These are phyloP conservation scores for Albatrellus sp. DNA, from an alignment of 1,284 basidiomycete species.

Conservation along the genomic window DNA sequence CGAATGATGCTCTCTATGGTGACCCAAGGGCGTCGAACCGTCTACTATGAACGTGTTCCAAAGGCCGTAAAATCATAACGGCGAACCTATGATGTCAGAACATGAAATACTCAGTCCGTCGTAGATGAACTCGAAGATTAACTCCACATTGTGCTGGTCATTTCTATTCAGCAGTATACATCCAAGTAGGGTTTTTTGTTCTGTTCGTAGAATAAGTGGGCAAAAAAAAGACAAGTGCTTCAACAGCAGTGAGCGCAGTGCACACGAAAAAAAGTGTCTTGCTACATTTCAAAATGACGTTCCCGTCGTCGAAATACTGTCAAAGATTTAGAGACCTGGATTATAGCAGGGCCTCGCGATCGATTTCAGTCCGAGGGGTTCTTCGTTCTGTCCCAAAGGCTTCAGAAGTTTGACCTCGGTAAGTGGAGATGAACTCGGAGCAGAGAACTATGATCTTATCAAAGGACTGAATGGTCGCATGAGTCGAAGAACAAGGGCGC, in stretches of 20 bases:
- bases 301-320: constrained; percentile 12
- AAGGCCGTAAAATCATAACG: neutral
- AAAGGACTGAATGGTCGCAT: too few species aligned
- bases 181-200: constrained; percentile 1
- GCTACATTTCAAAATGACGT: constrained; percentile 7
- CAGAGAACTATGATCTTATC: neutral
- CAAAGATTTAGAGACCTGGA: constrained; percentile 7
- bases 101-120: constrained; percentile 7
- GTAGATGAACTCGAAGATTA: constrained; percentile 8
- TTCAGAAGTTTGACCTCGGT: neutral
- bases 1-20: constrained; percentile 16
- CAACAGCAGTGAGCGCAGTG: constrained; percentile 8
- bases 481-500: too few species aligned
- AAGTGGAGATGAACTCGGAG: neutral
- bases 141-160: constrained; percentile 8
- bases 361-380: neutral
- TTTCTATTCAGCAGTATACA: constrained; percentile 4
- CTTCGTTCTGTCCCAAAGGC: neutral
- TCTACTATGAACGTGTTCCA: constrained; percentile 6
- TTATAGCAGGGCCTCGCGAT: constrained; percentile 6
- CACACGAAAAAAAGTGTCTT: constrained; percentile 11
- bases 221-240: constrained; percentile 8
- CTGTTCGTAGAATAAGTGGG: constrained; percentile 1
- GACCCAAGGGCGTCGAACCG: constrained; percentile 13
- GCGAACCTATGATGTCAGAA: too few species aligned